phyloP scores from a whole-genome alignment of 352 stramenopile species.

The Phytopythium helicoides region DNA sequence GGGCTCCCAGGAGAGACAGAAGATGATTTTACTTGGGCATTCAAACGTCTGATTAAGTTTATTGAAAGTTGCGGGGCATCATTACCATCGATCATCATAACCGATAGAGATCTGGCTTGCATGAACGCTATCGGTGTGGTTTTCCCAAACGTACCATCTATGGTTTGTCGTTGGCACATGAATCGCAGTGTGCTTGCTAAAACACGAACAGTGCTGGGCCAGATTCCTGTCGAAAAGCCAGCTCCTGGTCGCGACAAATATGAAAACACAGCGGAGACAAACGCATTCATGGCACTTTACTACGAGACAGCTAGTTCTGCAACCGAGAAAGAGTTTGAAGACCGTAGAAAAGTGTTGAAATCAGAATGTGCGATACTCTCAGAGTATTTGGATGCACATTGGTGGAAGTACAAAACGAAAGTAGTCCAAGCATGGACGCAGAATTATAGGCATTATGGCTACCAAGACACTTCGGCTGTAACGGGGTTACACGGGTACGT shows the following conservation, averaged over 20 bases:
- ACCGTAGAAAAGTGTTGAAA: too few relatives aligned
- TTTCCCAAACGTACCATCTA: not conserved
- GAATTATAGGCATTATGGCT: not conserved
- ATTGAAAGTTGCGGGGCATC: not conserved
- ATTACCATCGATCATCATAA: not conserved
- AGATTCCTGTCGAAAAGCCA: not conserved
- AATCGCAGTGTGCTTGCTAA: not conserved
- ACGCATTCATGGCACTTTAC: not conserved
- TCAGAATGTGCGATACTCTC: not conserved
- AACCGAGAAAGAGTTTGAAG: not conserved
- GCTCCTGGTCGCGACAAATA: not conserved
- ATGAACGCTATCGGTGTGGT: not conserved
- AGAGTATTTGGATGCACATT: not conserved
- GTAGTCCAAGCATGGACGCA: not conserved
- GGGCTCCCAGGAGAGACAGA: too few relatives aligned
- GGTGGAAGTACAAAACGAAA: constrained; percentile 4
- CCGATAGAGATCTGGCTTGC: not conserved
- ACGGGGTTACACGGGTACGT: too few relatives aligned
- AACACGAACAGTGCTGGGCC: not conserved
- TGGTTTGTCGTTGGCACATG: constrained; percentile 3
- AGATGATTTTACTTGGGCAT: not conserved
- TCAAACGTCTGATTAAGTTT: not conserved
- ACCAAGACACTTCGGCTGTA: not conserved
- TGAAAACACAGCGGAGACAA: constrained; percentile 1
- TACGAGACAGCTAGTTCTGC: not conserved